Conservation (phyloP, 2,329 filamentous ascomycete genomes). For the Arthroderma uncinatum region DNA sequence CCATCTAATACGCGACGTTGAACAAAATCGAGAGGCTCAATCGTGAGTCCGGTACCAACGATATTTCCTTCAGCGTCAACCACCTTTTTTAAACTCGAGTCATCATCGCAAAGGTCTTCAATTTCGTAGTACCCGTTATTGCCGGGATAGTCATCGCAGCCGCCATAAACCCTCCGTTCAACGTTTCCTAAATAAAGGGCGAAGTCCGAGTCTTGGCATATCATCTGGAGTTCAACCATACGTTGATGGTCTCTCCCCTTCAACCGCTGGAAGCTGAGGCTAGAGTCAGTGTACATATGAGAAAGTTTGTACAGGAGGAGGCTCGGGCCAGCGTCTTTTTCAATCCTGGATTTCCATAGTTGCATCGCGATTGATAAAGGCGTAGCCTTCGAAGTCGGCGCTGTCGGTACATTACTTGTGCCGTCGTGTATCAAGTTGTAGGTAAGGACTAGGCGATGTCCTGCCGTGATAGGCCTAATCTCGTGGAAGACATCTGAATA, state of each 20-base stretch:
- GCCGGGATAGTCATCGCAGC: constrained; percentile 11
- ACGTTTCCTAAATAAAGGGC: constrained; percentile 20
- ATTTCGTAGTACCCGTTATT: not conserved
- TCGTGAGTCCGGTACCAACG: constrained; percentile 4
- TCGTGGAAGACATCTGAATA: constrained; percentile 46
- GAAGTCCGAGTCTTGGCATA: constrained; percentile 15
- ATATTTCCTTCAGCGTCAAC: constrained; percentile 9
- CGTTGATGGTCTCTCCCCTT: constrained; percentile 18
- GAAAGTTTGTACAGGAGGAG: constrained; percentile 18
- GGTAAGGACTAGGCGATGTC: constrained; percentile 42
- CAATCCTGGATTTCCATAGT: constrained; percentile 6
- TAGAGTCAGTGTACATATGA: constrained; percentile 20
- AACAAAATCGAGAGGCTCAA: constrained; percentile 10
- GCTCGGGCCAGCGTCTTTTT: constrained; percentile 7
- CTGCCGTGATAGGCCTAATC: constrained; percentile 38
- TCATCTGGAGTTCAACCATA: constrained; percentile 14
- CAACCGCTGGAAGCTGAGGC: constrained; percentile 15
- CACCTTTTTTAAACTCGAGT: not conserved
- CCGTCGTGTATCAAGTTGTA: constrained; percentile 41
- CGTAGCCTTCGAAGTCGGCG: not conserved
- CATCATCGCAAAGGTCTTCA: constrained; percentile 6
- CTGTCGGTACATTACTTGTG: not conserved
- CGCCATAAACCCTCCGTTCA: constrained; percentile 14
- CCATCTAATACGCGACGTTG: constrained; percentile 11
- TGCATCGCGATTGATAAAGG: constrained; percentile 5